Conservation (phyloP, 2,329 filamentous ascomycete species). For the Harringtonia lauricola region DNA sequence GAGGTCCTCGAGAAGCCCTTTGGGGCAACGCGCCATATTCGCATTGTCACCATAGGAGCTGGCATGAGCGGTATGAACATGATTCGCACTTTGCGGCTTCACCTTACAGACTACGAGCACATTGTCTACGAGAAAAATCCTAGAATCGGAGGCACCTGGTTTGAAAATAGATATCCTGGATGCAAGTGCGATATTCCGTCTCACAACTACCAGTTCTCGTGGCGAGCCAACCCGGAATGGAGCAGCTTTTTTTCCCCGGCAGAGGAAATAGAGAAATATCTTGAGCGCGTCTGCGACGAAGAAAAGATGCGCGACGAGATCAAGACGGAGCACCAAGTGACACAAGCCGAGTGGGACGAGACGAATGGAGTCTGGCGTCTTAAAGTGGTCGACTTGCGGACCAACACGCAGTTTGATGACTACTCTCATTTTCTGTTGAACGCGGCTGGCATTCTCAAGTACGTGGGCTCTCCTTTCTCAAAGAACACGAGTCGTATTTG, state of each 20-base stretch:
- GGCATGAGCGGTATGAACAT: too few species aligned
- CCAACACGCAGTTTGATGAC: slow-evolving; percentile 1
- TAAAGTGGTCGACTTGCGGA: not conserved
- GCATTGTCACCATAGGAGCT: too few species aligned
- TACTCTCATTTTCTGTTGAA: slow-evolving; percentile 37
- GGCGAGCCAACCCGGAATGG: slow-evolving; percentile 9
- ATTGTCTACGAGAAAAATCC: slow-evolving; percentile 12
- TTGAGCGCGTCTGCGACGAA: not conserved
- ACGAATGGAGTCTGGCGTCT: slow-evolving; percentile 3
- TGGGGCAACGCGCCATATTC: too few species aligned
- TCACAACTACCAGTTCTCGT: slow-evolving; percentile 9
- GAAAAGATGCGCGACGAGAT: not conserved
- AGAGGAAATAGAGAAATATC: slow-evolving; percentile 8
- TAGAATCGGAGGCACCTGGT: slow-evolving; percentile 8
- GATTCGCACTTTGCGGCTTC: too few species aligned
- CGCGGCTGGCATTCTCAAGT: slow-evolving; percentile 31
- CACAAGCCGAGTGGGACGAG: slow-evolving; percentile 7
- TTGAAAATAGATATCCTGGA: slow-evolving; percentile 11
- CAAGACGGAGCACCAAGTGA: slow-evolving; percentile 6
- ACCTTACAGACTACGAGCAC: too few species aligned
- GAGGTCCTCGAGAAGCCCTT: too few species aligned
- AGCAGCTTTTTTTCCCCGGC: slow-evolving; percentile 5
- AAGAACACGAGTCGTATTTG: too few species aligned
- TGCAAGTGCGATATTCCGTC: slow-evolving; percentile 12
- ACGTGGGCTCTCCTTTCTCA: too few species aligned